Percentiles rank a stretch among this genome's conserved stretches.
Conservation (phyloP, 345 rosid genomes). For the Eucalyptus microcorys region DNA sequence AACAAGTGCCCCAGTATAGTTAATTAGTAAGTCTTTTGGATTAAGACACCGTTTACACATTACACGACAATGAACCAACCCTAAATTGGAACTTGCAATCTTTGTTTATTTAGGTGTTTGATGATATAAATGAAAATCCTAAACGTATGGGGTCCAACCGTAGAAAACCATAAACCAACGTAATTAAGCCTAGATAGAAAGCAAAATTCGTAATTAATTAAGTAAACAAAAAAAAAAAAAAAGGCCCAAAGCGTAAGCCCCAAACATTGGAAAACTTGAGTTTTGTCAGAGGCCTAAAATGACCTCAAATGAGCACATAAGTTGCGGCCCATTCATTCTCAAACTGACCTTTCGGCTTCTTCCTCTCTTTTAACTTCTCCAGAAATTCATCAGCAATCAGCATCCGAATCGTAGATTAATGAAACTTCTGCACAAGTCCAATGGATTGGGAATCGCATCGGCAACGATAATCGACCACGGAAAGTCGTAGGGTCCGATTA, state of each 20-base stretch:
- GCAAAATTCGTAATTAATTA: neutral
- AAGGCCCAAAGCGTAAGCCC: neutral
- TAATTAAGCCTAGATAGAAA: neutral
- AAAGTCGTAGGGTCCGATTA: neutral
- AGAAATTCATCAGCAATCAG: neutral
- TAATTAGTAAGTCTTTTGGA: neutral
- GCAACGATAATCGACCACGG: neutral
- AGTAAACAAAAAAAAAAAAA: neutral
- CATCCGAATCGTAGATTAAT: neutral
- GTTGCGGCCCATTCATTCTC: neutral
- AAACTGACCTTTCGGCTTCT: neutral
- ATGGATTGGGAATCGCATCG: neutral
- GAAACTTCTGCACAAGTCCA: neutral
- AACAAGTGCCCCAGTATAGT: neutral
- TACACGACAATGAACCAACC: neutral
- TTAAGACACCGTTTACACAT: neutral
- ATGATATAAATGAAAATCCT: neutral
- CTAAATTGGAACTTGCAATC: neutral
- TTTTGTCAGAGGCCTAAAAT: neutral
- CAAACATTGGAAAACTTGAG: neutral
- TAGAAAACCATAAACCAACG: neutral
- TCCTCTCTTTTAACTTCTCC: accelerated
- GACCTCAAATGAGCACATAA: neutral
- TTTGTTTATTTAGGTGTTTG: neutral
- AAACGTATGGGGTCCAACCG: neutral